phyloP scores from a whole-genome alignment of 1,139 yeast species.

The Hansenula lynferdii region DNA sequence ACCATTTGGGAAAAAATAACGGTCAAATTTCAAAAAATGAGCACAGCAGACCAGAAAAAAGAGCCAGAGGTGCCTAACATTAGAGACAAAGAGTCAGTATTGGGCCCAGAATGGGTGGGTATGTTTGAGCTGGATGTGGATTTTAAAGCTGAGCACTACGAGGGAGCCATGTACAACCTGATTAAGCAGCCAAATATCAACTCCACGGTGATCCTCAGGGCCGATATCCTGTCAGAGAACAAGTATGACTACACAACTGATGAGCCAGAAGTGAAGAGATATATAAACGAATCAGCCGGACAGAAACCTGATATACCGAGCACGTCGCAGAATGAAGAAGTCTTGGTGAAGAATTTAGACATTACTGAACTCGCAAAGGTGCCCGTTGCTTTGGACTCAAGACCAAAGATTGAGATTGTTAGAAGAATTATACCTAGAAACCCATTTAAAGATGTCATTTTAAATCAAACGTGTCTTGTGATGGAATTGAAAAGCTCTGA shows the following conservation, averaged over 20 bases:
- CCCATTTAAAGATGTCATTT: constrained; percentile 76
- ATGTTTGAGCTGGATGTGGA: constrained; percentile 32
- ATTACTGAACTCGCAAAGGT: constrained; percentile 50
- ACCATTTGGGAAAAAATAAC: too few relatives aligned
- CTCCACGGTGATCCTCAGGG: constrained; percentile 85
- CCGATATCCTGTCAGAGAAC: constrained; percentile 69
- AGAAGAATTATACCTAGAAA: constrained; percentile 85
- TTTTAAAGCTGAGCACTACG: constrained; percentile 49
- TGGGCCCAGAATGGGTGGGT: constrained; percentile 69
- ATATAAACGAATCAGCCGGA: constrained; percentile 31
- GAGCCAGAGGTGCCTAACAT: constrained; percentile 6
- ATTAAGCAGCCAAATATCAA: constrained; percentile 87
- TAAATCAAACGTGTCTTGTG: constrained; percentile 79
- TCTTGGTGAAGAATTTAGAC: constrained; percentile 41
- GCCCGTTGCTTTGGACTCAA: constrained; percentile 35
- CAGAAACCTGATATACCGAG: constrained; percentile 26
- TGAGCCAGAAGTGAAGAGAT: constrained; percentile 22
- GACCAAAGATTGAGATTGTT: constrained; percentile 50
- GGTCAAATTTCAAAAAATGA: neutral
- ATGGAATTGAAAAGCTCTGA: constrained; percentile 25
- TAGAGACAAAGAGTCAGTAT: constrained; percentile 17
- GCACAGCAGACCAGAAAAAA: neutral
- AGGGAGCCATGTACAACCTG: constrained; percentile 73
- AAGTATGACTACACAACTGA: constrained; percentile 31
- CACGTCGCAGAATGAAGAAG: constrained; percentile 25